Base-by-base conservation (phyloP, 2,329 filamentous ascomycete species). In the Ceratocystiopsis minuta region DNA sequence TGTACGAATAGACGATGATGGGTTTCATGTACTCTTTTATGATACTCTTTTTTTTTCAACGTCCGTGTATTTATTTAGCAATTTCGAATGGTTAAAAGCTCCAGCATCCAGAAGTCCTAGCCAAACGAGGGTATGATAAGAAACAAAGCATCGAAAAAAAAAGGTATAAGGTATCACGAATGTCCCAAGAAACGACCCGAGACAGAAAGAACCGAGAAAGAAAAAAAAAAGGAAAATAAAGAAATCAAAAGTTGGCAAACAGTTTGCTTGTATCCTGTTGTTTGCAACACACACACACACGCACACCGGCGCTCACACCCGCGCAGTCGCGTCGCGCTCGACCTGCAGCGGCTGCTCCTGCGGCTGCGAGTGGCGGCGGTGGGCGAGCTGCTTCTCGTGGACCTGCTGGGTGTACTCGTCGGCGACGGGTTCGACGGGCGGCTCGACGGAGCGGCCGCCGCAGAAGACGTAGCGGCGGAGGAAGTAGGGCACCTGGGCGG, bases 401-500 rank as follows among this genome's bases (percentile, higher is more conserved):
- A 7, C 16, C 24, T 10, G 4, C 24, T 28, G 24, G 6, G 7
- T 6, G 24, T 28, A 43, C 16, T 40, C 42, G 16, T 46, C 45
- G 24, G 42, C 42, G 15, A 44, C 31, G 16, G 45, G 45, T 42
- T 46, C 45, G 4, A 12, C 7, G 6, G 42, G 42, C 10, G 37
- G 16, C 35, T 33, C 18, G 33, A 42, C 38, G 18, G 24, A 16
- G 20, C 32, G 20, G 42, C 45, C 38, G 32, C 41, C 34, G 32
- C 36, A 42, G n/a, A 50, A 31, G 28, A 52, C 2, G 34, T 46
- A 48, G 33, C 51, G 46, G 6, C 32, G 40, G 40, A 51, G 13
- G 28, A 51, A 50, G 41, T 49, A 52, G 38, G 14, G 3, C 12
- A 46, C 10, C 46, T 48, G 47, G 15, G 41, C 43, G 18, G 37